Percentiles rank a stretch among this genome's conserved stretches.
Evolutionary conservation across 495 filamentous ascomycete genomes (phyloP).

Genomic region (Stereocaulon alpinum): DNA sequence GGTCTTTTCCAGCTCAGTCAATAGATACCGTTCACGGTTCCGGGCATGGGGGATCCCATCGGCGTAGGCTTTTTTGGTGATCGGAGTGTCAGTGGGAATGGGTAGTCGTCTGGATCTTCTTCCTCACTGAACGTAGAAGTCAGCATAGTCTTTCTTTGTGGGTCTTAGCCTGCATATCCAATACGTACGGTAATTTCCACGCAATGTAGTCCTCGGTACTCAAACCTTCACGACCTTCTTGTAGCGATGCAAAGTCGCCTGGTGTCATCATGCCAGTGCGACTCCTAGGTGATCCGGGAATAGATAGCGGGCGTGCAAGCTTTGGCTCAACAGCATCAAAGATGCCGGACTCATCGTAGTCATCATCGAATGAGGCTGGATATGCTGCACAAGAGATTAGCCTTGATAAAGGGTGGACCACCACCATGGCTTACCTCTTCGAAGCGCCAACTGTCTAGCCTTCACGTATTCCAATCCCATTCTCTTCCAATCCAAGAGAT

Average conservation of each 20-base stretch:
- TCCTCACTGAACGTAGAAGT: slow-evolving; percentile 58
- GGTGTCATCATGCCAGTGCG: slow-evolving; percentile 97
- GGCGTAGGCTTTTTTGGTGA: slow-evolving; percentile 31
- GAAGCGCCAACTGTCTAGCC: slow-evolving; percentile 81
- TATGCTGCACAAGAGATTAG: slow-evolving; percentile 49
- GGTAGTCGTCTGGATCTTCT: slow-evolving; percentile 89
- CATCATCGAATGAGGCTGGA: slow-evolving; percentile 66
- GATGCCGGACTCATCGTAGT: slow-evolving; percentile 69
- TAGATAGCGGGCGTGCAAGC: slow-evolving; percentile 85
- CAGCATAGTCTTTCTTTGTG: slow-evolving; percentile 8
- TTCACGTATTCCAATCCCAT: slow-evolving; percentile 99
- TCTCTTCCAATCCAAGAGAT: slow-evolving; percentile 95
- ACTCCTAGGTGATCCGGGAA: slow-evolving; percentile 83
- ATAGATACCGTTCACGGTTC: slow-evolving; percentile 19
- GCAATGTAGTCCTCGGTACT: slow-evolving; percentile 96
- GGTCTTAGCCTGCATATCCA: background rate
- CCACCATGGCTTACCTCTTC: slow-evolving; percentile 47
- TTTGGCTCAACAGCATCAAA: slow-evolving; percentile 86
- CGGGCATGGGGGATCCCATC: slow-evolving; percentile 15
- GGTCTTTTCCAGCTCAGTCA: background rate
- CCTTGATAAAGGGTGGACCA: background rate
- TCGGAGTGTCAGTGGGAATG: slow-evolving; percentile 77
- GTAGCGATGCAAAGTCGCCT: slow-evolving; percentile 90
- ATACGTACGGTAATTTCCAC: slow-evolving; percentile 92
- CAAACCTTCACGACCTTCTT: slow-evolving; percentile 86